phyloP scores from a whole-genome alignment of 306 rosid genomes.

The Medicago arabica region DNA sequence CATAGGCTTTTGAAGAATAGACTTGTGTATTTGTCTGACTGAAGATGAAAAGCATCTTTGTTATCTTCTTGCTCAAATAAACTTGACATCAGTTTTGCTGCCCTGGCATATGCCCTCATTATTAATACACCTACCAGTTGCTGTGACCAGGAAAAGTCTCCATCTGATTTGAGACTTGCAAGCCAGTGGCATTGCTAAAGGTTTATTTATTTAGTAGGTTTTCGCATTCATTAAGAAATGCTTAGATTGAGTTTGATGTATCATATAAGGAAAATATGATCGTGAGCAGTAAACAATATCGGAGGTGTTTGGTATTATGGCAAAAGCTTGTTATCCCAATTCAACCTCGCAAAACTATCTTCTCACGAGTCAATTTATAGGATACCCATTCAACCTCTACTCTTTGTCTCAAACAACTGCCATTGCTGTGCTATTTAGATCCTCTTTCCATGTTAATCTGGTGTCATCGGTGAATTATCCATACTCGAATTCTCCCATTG shows the following conservation, averaged over 20 bases:
- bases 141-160: conserved; percentile 21
- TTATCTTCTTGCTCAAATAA: conserved; percentile 31
- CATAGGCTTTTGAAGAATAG: conserved; percentile 29
- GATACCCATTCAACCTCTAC: conserved; percentile 15
- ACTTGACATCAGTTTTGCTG: conserved; percentile 32
- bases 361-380: conserved; percentile 13
- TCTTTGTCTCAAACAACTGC: neutral
- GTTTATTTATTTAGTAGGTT: conserved; percentile 1
- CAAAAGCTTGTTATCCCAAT: neutral
- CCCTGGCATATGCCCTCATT: conserved; percentile 10
- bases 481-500: conserved; percentile 53
- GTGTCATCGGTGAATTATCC: conserved; percentile 48
- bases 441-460: conserved; percentile 9
- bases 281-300: neutral
- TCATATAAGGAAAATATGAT: conserved; percentile 14
- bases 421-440: neutral
- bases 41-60: conserved; percentile 28
- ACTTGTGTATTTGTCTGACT: conserved; percentile 22
- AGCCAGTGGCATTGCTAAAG: conserved; percentile 14
- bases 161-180: conserved; percentile 21
- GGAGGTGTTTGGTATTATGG: conserved; percentile 8
- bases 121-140: conserved; percentile 11
- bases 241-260: conserved; percentile 13
- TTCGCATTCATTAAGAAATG: conserved; percentile 25
- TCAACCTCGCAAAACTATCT: neutral